These are phyloP conservation scores for Ailanthus altissimus DNA, from an alignment of 345 rosid genomes.

Conservation along the genomic window DNA sequence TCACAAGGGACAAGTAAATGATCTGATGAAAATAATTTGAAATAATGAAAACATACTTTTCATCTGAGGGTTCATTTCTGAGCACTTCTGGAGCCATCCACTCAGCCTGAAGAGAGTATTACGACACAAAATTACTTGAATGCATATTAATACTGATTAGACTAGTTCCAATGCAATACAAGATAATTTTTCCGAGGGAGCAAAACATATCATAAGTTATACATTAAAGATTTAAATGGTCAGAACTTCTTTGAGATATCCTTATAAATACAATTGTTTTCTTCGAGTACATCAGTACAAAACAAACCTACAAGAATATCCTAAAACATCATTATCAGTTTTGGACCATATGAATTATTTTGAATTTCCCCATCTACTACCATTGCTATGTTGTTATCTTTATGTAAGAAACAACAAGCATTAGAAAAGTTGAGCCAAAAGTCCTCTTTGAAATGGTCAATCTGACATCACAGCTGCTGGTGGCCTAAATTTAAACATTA, in stretches of 20 bases:
- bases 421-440: background rate
- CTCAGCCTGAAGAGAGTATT: conserved; percentile 63
- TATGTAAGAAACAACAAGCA: background rate
- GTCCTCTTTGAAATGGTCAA: background rate
- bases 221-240: background rate
- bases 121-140: conserved; percentile 18
- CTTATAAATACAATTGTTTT: background rate
- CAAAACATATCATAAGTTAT: conserved; percentile 1
- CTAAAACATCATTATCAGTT: conserved; percentile 3
- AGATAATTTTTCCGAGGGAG: conserved; percentile 1
- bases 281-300: background rate
- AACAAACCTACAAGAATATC: background rate
- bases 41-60: conserved; percentile 55
- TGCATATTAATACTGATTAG: background rate
- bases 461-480: background rate
- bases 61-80: conserved; percentile 92
- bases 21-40: background rate
- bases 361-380: background rate
- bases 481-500: background rate
- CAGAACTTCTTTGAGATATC: background rate
- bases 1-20: background rate
- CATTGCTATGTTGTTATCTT: background rate
- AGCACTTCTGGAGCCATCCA: conserved; percentile 99
- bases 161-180: background rate
- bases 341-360: background rate